These are phyloP conservation scores for Neofusicoccum laricinum DNA, from an alignment of 2,329 filamentous ascomycete genomes.

Conservation along the genomic window DNA sequence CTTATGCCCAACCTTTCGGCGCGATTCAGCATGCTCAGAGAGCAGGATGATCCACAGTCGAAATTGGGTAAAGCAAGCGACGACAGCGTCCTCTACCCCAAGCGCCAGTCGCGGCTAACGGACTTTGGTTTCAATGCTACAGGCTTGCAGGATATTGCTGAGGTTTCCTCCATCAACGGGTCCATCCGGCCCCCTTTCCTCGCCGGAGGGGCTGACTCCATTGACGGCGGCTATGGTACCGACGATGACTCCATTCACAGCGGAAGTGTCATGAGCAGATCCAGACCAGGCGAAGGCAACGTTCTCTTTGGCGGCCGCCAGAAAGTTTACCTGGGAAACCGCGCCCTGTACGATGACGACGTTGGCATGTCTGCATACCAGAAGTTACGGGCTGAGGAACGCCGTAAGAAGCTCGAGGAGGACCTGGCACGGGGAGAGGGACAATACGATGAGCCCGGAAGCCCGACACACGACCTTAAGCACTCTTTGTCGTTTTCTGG, in stretches of 20 bases:
- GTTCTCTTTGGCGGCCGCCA: slow-evolving; percentile 91
- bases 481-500: slow-evolving; percentile 57
- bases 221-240: slow-evolving; percentile 54
- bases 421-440: slow-evolving; percentile 39
- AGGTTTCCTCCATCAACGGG: slow-evolving; percentile 71
- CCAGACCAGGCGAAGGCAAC: slow-evolving; percentile 84
- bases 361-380: slow-evolving; percentile 81
- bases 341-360: slow-evolving; percentile 81
- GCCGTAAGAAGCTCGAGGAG: slow-evolving; percentile 54
- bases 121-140: slow-evolving; percentile 64
- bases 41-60: slow-evolving; percentile 88
- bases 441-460: slow-evolving; percentile 33
- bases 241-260: slow-evolving; percentile 62
- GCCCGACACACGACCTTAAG: slow-evolving; percentile 37
- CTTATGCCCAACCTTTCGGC: slow-evolving; percentile 94
- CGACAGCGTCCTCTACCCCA: slow-evolving; percentile 84
- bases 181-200: slow-evolving; percentile 54
- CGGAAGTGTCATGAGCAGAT: slow-evolving; percentile 77
- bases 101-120: slow-evolving; percentile 72
- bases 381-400: slow-evolving; percentile 56
- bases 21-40: slow-evolving; percentile 92
- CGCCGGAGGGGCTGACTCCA: slow-evolving; percentile 33
- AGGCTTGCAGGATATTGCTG: slow-evolving; percentile 78
- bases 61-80: slow-evolving; percentile 92
- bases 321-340: slow-evolving; percentile 82